Percentiles rank a stretch among this genome's conserved stretches.
These are phyloP conservation scores for Pholiota microspora DNA, from an alignment of 768 basidiomycete genomes.

Conservation along the genomic window DNA sequence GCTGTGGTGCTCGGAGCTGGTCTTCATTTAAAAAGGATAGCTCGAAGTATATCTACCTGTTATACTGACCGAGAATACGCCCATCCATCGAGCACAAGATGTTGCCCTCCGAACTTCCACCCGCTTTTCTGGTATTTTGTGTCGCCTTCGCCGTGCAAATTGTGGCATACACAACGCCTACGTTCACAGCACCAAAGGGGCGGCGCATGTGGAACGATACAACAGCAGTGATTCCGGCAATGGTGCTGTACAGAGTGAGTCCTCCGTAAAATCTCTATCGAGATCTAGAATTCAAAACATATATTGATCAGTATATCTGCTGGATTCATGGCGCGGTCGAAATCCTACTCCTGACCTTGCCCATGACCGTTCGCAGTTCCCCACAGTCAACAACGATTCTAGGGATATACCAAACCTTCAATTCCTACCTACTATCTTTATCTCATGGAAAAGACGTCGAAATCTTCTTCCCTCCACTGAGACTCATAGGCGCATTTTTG, in stretches of 20 bases:
- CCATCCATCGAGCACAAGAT: too few species aligned
- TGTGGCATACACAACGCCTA: not conserved
- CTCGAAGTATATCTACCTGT: too few species aligned
- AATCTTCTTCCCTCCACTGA: not conserved
- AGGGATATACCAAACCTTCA: not conserved
- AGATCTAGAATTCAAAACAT: not conserved
- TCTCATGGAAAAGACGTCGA: not conserved
- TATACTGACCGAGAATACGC: too few species aligned
- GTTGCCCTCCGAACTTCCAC: too few species aligned
- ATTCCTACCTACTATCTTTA: not conserved
- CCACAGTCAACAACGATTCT: too few species aligned
- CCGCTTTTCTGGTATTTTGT: not conserved
- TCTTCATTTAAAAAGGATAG: too few species aligned
- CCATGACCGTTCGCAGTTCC: not conserved
- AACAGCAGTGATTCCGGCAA: not conserved
- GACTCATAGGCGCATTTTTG: not conserved
- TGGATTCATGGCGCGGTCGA: not conserved
- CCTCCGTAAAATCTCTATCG: not conserved
- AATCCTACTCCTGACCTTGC: not conserved
- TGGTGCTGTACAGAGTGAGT: not conserved
- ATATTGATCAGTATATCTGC: not conserved
- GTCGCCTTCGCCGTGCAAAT: not conserved
- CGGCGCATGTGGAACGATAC: not conserved
- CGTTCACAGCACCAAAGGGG: not conserved
- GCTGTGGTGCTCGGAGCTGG: too few species aligned